Conservation (phyloP, 2,329 filamentous ascomycete species). For the Albifimbria verrucaria region DNA sequence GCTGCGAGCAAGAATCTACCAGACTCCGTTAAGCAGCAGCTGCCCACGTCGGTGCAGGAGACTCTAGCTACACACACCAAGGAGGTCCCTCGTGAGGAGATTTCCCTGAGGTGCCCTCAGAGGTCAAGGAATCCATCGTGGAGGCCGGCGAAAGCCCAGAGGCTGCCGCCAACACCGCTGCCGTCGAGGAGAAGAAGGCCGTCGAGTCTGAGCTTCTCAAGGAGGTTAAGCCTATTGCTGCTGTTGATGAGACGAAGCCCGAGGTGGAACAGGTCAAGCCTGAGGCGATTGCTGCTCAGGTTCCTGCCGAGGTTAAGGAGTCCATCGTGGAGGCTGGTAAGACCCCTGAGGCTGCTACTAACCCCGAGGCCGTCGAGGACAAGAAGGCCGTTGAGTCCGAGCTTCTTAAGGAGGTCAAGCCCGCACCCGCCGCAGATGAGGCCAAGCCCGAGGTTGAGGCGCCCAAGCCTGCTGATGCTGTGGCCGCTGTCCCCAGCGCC, state of each 20-base stretch:
- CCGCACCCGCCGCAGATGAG: conserved; percentile 15
- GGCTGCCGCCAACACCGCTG: conserved; percentile 64
- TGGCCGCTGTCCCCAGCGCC: conserved; percentile 49
- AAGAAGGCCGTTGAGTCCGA: conserved; percentile 6
- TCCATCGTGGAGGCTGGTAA: conserved; percentile 4
- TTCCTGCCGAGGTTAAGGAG: conserved; percentile 15
- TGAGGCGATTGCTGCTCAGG: conserved; percentile 10
- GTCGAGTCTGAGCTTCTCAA: conserved; percentile 72
- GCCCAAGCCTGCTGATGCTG: conserved; percentile 28
- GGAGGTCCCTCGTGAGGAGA: conserved; percentile 39
- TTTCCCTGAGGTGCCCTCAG: conserved; percentile 50
- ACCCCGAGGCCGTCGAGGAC: conserved; percentile 16
- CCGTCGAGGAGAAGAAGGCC: conserved; percentile 71
- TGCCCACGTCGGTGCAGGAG: conserved; percentile 48
- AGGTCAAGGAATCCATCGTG: conserved; percentile 56
- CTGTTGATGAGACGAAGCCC: conserved; percentile 24
- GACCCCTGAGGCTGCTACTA: conserved; percentile 8
- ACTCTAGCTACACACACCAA: conserved; percentile 41
- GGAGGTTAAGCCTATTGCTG: conserved; percentile 49
- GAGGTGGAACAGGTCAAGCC: conserved; percentile 7
- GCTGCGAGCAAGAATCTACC: conserved; percentile 47
- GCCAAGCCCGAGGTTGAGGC: conserved; percentile 8
- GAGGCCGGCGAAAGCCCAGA: conserved; percentile 63
- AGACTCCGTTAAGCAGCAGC: conserved; percentile 48
- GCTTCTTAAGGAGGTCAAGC: background rate